These are phyloP conservation scores for Plasmopara muralis DNA, from an alignment of 352 stramenopile species.

Conservation along the genomic window DNA sequence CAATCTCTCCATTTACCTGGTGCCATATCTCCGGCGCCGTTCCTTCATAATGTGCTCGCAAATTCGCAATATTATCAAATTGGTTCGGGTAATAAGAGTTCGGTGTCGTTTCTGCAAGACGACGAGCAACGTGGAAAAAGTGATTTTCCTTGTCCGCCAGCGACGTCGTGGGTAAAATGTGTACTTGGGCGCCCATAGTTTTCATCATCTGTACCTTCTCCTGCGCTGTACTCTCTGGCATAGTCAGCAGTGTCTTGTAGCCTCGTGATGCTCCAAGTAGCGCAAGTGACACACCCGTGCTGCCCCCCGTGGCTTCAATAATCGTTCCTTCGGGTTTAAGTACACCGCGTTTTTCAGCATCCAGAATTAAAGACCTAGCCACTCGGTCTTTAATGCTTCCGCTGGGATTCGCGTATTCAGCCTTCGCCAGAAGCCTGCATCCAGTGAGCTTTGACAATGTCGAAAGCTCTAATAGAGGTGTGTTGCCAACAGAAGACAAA, in stretches of 20 bases:
- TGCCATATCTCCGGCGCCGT: conserved; percentile 88
- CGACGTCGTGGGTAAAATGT: conserved; percentile 51
- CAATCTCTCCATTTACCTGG: conserved; percentile 82
- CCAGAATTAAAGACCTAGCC: conserved; percentile 88
- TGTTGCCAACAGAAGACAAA: conserved; percentile 66
- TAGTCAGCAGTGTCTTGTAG: conserved; percentile 76
- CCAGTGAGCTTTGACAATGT: conserved; percentile 58
- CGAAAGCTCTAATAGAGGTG: conserved; percentile 62
- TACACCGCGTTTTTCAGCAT: conserved; percentile 82
- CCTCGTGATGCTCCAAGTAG: conserved; percentile 82
- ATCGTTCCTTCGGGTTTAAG: conserved; percentile 64
- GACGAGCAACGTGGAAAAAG: conserved; percentile 72
- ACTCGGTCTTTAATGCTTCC: conserved; percentile 93
- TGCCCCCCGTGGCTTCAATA: conserved; percentile 85
- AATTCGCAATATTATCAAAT: conserved; percentile 78
- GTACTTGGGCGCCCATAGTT: conserved; percentile 59
- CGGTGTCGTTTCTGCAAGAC: conserved; percentile 27
- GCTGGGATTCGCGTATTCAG: conserved; percentile 87
- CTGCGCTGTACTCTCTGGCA: conserved; percentile 56
- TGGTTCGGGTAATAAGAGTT: conserved; percentile 55
- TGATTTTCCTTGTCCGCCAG: conserved; percentile 64
- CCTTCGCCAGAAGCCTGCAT: conserved; percentile 75
- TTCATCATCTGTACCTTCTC: conserved; percentile 82
- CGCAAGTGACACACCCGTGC: conserved; percentile 89
- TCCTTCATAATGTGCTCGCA: conserved; percentile 55